Conservation (phyloP, 2,329 filamentous ascomycete genomes). For the Colletotrichum abscissum region DNA sequence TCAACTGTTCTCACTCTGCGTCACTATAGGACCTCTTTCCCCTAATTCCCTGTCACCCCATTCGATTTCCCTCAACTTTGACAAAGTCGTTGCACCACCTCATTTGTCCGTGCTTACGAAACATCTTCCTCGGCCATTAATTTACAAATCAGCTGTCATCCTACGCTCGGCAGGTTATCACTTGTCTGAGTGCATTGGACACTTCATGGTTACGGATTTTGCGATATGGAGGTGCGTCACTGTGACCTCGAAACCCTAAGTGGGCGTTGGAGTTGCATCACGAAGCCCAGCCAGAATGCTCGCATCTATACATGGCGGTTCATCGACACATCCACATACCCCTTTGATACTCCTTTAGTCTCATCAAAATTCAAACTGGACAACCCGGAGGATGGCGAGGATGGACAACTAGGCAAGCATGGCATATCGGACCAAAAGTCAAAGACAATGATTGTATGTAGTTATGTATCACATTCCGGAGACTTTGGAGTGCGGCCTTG, state of each 20-base stretch:
- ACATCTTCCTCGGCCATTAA: constrained; percentile 63
- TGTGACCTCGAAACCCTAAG: constrained; percentile 17
- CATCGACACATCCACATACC: constrained; percentile 15
- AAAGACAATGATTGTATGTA: constrained; percentile 35
- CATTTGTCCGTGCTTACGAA: constrained; percentile 56
- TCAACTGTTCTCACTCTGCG: constrained; percentile 20
- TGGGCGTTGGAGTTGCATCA: constrained; percentile 28
- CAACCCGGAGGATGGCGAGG: background rate
- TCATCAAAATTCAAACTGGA: background rate
- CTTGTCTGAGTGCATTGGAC: constrained; percentile 67
- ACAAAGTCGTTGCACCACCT: constrained; percentile 48
- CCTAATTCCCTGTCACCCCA: constrained; percentile 16
- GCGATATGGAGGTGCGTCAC: constrained; percentile 54
- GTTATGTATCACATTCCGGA: constrained; percentile 30
- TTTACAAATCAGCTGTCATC: constrained; percentile 68
- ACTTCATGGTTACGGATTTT: constrained; percentile 72
- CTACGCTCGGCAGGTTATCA: constrained; percentile 63
- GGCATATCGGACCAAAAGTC: constrained; percentile 30
- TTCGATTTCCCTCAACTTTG: constrained; percentile 43
- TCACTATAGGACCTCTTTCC: constrained; percentile 24
- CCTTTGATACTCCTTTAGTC: constrained; percentile 10
- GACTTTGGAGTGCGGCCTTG: constrained; percentile 29
- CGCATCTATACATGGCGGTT: constrained; percentile 29
- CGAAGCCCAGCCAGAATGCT: constrained; percentile 26
- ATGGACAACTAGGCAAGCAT: constrained; percentile 13